These are phyloP conservation scores for Trichoderma asperellum DNA, from an alignment of 2,329 filamentous ascomycete genomes.

Conservation along the genomic window DNA sequence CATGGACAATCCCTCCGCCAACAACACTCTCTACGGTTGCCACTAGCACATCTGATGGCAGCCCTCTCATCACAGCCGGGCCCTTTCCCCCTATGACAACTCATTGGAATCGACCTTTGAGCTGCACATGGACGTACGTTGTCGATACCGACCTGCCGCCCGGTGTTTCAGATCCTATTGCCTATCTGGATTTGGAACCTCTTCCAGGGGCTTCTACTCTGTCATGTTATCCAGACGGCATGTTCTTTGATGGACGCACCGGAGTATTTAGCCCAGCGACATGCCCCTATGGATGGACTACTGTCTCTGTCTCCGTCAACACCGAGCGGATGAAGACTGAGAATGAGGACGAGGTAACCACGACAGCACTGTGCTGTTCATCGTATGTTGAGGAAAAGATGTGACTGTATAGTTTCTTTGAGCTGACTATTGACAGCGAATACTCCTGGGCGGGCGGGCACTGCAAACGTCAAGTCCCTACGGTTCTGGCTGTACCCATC, in stretches of 20 bases:
- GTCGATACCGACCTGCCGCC: slow-evolving; percentile 35
- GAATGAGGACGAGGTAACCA: slow-evolving; percentile 39
- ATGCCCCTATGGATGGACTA: slow-evolving; percentile 48
- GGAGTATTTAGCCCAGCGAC: slow-evolving; percentile 48
- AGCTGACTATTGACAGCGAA: slow-evolving; percentile 38
- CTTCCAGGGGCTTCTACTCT: slow-evolving; percentile 43
- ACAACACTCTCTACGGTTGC: slow-evolving; percentile 27
- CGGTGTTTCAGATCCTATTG: slow-evolving; percentile 39
- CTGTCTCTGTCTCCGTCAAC: slow-evolving; percentile 41
- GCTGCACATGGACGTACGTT: slow-evolving; percentile 48
- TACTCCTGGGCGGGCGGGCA: slow-evolving; percentile 41
- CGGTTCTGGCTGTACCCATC: slow-evolving; percentile 44
- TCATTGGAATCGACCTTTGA: slow-evolving; percentile 43
- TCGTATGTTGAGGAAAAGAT: slow-evolving; percentile 40
- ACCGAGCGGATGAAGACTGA: slow-evolving; percentile 33
- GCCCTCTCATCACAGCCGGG: slow-evolving; percentile 30
- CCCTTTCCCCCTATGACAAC: slow-evolving; percentile 46
- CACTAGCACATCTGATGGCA: slow-evolving; percentile 17
- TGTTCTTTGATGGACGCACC: slow-evolving; percentile 44
- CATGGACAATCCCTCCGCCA: neutral
- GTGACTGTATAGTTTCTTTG: neutral
- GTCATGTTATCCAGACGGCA: slow-evolving; percentile 48
- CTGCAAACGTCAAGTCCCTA: slow-evolving; percentile 44
- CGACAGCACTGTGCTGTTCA: slow-evolving; percentile 48
- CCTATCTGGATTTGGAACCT: slow-evolving; percentile 46